Base-by-base conservation (phyloP, 139 green algal genomes). In the Pseudopediastrum boryanum region DNA sequence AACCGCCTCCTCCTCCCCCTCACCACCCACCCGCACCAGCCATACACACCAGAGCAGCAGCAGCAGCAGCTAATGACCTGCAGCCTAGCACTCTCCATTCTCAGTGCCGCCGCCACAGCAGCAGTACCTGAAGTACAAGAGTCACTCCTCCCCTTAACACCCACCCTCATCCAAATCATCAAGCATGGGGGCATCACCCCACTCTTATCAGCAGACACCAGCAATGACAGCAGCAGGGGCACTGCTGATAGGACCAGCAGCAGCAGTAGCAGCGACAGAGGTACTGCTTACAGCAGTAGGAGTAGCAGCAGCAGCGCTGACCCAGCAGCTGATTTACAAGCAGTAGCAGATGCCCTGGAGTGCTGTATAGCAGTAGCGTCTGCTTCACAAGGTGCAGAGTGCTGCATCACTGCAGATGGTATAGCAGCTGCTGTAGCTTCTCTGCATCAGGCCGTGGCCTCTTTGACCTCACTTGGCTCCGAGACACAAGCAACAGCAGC, bases 1-100 rank as follows among this genome's bases (percentile, higher is more conserved):
- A 31, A 79, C 4, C 83, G 91, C 23, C 71, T 95, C 67, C 81
- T 95, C 63, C 84, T 94, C 59, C 89, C 91, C 12, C 79, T 95
- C 43, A 72, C 42, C 39, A 38, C 41, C 41, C 58, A 71, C 19
- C 10, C 38, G 39, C 43, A 80, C 42, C 51, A 86, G 33, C 46
- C n/a, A 12, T 38, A 51, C n/a, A n/a, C n/a, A n/a, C n/a, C n/a
- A 21, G 33, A 51, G 1, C 44, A 83, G 19, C 74, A 87, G 62
- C 10, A 35, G 9, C 75, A 83, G 48, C 67, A 86, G 38, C 50
- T 27, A 44, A 56, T 9, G 21, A 70, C 5, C 61, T 27, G 35
- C 62, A 75, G 62, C 43, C 66, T 83, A 25, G 65, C 58, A n/a
- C 70, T 78, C 2, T 70, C 62, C 48, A 84, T 67, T 7, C 65